phyloP scores from a whole-genome alignment of 345 rosid genomes.

The Cardamine occulta region DNA sequence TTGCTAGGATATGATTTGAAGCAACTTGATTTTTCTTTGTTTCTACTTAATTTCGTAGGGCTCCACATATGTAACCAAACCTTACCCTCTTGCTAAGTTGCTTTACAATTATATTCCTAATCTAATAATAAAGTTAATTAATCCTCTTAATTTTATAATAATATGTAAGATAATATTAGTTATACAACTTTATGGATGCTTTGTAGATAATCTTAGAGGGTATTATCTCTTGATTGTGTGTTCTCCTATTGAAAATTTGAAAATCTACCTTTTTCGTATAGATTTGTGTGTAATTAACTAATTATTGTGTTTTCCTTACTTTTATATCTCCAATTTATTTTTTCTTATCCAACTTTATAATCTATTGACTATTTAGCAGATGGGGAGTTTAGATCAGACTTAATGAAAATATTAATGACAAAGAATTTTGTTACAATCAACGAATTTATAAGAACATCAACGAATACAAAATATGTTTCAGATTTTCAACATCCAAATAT shows the following conservation, averaged over 20 bases:
- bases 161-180: conserved; percentile 20
- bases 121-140: not conserved
- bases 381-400: not conserved
- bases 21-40: conserved; percentile 40
- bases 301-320: not conserved
- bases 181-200: conserved; percentile 20
- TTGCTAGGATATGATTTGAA: conserved; percentile 41
- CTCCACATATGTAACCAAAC: conserved; percentile 42
- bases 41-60: conserved; percentile 29
- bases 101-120: conserved; percentile 29
- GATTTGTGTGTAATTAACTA: conserved; percentile 17
- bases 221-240: conserved; percentile 34
- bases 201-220: conserved; percentile 31
- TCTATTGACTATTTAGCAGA: conserved; percentile 22
- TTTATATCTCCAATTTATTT: not conserved
- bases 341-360: conserved; percentile 11
- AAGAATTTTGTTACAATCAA: conserved; percentile 1
- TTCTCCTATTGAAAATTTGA: conserved; percentile 14
- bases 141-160: conserved; percentile 1
- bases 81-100: conserved; percentile 28
- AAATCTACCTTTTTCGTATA: conserved; percentile 19
- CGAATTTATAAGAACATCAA: conserved; percentile 13
- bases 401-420: not conserved
- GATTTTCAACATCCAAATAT: conserved; percentile 33
- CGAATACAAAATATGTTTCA: conserved; percentile 1